Base-by-base conservation (phyloP, 2,329 filamentous ascomycete species). In the Aspergillus caelatus region DNA sequence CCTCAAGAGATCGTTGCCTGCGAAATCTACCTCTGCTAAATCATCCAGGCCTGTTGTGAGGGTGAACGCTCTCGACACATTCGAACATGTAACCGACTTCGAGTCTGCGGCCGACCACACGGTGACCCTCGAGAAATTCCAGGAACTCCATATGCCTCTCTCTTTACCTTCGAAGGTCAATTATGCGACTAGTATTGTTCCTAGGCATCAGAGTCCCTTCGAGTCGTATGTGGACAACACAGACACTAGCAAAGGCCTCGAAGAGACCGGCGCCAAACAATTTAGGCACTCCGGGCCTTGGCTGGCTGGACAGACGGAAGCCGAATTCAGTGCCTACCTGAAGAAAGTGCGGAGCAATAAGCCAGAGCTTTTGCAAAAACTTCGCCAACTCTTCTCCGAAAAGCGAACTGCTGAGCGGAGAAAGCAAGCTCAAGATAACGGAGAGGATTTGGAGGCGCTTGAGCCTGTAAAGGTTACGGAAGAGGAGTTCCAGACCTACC, bases 61-160 rank as follows among this genome's bases (percentile, higher is more conserved):
- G 67, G 81, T 98, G 69, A 89, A 88, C 71, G 86, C 90, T 64
- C 85, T 96, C 67, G 94, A 98, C 81, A 91, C 92, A 2, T 86
- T 89, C 70, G 93, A 97, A 79, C 91, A 93, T 76, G 85, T 97
- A 69, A 97, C 94, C 74, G 93, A 97, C 74, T 98, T 93, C 78
- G 85, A 88, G 67, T 93, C 91, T 43, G 91, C 93, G 0, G 86
- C 89, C 62, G 92, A 97, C 77, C 92, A 96, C 78, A 86, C 89
- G 58, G 81, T 93, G 69, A 93, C 92, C 9, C 82, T 96, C 61
- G 84, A 88, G 74, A 98, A 97, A 82, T 97, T 91, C 81, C 90
- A 93, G 75, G 92, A 96, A 77, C 83, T 97, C 75, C 85, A 87
- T 63, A 80, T 97, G 60, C 88, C 92, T 7, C 81, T 97, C 64